Evolutionary conservation across 2,329 filamentous ascomycete species (phyloP).

Genomic region (Dactylonectria estremocensis): DNA sequence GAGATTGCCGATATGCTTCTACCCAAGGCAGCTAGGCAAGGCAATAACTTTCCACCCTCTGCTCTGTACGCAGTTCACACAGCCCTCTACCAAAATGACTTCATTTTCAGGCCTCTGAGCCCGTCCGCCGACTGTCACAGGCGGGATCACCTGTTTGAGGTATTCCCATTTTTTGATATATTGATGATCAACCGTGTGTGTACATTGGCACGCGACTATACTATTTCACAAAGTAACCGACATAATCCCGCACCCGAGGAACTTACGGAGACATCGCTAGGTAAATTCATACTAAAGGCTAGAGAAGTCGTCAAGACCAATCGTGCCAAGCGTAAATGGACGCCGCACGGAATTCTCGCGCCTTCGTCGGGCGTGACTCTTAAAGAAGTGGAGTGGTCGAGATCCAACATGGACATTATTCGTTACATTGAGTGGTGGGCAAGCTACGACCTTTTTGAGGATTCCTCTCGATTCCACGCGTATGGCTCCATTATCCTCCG

Average conservation of each 20-base stretch:
- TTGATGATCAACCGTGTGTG: constrained; percentile 52
- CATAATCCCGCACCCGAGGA: constrained; percentile 35
- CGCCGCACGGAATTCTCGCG: constrained; percentile 63
- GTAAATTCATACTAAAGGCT: constrained; percentile 66
- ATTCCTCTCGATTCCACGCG: constrained; percentile 68
- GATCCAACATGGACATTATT: constrained; percentile 66
- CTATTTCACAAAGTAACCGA: constrained; percentile 37
- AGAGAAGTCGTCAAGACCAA: constrained; percentile 66
- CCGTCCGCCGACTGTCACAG: constrained; percentile 63
- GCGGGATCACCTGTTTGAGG: constrained; percentile 72
- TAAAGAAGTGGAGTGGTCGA: constrained; percentile 48
- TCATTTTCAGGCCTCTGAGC: constrained; percentile 70
- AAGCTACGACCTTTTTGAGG: constrained; percentile 68
- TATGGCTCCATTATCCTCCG: constrained; percentile 77
- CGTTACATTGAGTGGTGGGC: constrained; percentile 80
- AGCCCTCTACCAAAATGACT: constrained; percentile 71
- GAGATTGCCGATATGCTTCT: constrained; percentile 66
- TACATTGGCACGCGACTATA: constrained; percentile 53
- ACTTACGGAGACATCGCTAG: constrained; percentile 48
- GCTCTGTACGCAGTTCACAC: constrained; percentile 80
- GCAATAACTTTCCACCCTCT: constrained; percentile 59
- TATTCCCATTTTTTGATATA: constrained; percentile 58
- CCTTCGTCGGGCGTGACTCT: constrained; percentile 46
- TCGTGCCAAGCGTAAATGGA: constrained; percentile 65
- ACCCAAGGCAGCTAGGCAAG: constrained; percentile 52